phyloP scores from a whole-genome alignment of 768 basidiomycete species.

The Suillus variegatus region DNA sequence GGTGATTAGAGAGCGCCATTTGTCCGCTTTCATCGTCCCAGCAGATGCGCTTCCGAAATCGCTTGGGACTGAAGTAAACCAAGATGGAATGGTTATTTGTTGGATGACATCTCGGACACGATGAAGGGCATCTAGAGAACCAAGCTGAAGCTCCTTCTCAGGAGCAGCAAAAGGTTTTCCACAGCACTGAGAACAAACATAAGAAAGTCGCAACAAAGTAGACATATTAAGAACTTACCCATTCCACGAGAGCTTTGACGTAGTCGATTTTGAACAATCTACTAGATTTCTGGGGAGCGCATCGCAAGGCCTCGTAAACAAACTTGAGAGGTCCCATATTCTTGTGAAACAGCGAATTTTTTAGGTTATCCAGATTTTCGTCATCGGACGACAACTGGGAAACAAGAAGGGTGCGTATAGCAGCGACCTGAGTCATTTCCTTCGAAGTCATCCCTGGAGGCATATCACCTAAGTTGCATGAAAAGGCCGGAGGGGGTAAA shows the following conservation, averaged over 20 bases:
- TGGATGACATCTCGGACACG: slow-evolving; percentile 2
- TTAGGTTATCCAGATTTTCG: not conserved
- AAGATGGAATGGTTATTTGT: slow-evolving; percentile 9
- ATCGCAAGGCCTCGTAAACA: not conserved
- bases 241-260: not conserved
- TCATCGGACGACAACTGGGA: not conserved
- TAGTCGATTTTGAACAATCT: not conserved
- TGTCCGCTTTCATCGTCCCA: slow-evolving; percentile 35
- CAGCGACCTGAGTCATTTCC: not conserved
- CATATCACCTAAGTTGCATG: not conserved
- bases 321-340: not conserved
- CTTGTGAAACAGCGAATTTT: not conserved
- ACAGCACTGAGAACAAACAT: not conserved
- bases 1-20: slow-evolving; percentile 32
- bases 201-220: not conserved
- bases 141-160: not conserved
- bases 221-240: not conserved
- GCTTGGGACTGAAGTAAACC: slow-evolving; percentile 11
- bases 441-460: not conserved
- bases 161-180: not conserved
- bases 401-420: not conserved
- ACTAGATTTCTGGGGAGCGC: not conserved
- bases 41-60: slow-evolving; percentile 20
- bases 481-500: not conserved
- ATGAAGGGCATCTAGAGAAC: not conserved